phyloP scores from a whole-genome alignment of 2,329 filamentous ascomycete genomes.

The Lachnellula subtilissima region DNA sequence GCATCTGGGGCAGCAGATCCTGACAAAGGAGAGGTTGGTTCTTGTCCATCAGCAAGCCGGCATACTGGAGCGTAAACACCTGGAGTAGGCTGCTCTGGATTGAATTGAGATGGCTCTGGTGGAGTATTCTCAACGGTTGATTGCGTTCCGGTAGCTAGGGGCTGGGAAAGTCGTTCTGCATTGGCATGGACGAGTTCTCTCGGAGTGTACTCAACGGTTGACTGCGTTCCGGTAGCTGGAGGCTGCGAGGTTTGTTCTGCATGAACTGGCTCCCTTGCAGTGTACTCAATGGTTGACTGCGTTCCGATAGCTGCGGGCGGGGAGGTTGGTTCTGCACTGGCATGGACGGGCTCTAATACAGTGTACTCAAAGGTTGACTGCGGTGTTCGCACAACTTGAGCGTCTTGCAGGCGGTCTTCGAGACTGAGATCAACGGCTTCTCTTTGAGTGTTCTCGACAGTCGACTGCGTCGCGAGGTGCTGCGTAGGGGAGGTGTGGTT shows the following conservation, averaged over 20 bases:
- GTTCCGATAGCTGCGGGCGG: too few relatives aligned
- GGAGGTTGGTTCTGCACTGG: too few relatives aligned
- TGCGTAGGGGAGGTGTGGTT: background rate
- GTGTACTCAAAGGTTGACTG: background rate
- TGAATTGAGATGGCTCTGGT: background rate
- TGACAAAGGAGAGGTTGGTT: background rate
- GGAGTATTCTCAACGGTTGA: background rate
- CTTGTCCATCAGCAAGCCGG: background rate
- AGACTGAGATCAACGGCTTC: background rate
- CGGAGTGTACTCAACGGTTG: background rate
- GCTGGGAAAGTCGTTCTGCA: too few relatives aligned
- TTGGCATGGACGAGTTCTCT: too few relatives aligned
- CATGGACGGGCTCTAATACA: too few relatives aligned
- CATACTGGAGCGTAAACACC: background rate
- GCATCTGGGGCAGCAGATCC: too few relatives aligned
- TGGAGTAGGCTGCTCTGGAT: too few relatives aligned
- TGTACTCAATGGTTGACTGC: background rate
- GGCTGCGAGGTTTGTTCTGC: too few relatives aligned
- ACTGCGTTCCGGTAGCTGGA: too few relatives aligned
- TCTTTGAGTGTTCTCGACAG: background rate
- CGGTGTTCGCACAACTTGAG: too few relatives aligned
- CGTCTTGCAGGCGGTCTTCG: too few relatives aligned
- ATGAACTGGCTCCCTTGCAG: background rate
- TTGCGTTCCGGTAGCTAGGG: too few relatives aligned
- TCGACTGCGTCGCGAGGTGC: background rate